Conservation (phyloP, 1,139 yeast species). For the Candida mesenterica region DNA sequence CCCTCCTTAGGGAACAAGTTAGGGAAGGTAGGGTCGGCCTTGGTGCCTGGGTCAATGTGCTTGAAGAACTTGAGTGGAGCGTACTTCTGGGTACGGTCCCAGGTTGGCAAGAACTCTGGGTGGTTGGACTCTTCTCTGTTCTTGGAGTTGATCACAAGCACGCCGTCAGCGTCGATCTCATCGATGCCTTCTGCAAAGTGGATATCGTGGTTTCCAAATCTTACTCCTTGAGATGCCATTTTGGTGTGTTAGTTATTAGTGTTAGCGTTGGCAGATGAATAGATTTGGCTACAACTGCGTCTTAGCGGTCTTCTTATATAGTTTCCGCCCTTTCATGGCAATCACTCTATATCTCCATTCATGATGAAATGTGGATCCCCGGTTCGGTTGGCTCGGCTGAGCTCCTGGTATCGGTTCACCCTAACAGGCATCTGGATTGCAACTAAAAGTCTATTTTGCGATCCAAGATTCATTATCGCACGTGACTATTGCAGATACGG, state of each 20-base stretch:
- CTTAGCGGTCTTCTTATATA: no score
- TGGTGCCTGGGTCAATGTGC: slow-evolving; percentile 51
- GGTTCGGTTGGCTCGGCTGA: slow-evolving; percentile 3
- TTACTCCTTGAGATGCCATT: slow-evolving; percentile 11
- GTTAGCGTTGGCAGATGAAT: not conserved
- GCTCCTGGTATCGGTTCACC: no score
- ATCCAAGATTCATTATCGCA: no score
- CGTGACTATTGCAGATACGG: slow-evolving; percentile 5
- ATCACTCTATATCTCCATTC: no score
- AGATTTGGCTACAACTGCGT: no score
- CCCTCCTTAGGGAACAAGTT: slow-evolving; percentile 41
- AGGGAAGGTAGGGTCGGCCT: slow-evolving; percentile 54
- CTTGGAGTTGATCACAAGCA: slow-evolving; percentile 30
- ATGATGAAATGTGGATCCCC: slow-evolving; percentile 3
- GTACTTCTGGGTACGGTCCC: slow-evolving; percentile 43
- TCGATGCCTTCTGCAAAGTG: slow-evolving; percentile 42
- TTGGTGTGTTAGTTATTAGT: not conserved
- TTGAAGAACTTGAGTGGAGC: slow-evolving; percentile 38
- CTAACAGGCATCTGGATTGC: no score
- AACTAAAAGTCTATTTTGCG: no score
- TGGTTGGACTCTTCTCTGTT: slow-evolving; percentile 14
- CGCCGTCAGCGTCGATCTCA: slow-evolving; percentile 38
- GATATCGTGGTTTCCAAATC: slow-evolving; percentile 40
- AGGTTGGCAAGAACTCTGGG: slow-evolving; percentile 48
- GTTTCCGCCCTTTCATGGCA: no score